Percentiles rank a stretch among this genome's conserved stretches.
These are phyloP conservation scores for Powellomyces hirtus DNA, from an alignment of 192 early-diverging fungal species.

Conservation along the genomic window DNA sequence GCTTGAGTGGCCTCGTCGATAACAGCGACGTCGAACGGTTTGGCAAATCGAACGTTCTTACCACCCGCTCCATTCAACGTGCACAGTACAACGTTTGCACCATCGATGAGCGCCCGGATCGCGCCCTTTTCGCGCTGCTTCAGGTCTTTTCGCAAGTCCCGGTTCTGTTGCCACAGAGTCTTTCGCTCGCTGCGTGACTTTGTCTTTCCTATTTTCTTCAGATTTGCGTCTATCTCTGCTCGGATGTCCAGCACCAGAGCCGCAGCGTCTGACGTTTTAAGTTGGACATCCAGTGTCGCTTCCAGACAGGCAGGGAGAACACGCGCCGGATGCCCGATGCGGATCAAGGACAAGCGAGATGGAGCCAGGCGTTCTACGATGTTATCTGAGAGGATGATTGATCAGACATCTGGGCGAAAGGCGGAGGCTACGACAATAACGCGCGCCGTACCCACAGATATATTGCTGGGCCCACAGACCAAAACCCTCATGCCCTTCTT, in stretches of 20 bases:
- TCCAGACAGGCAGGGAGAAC: conserved; percentile 66
- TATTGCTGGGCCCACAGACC: conserved; percentile 89
- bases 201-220: conserved; percentile 60
- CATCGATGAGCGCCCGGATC: conserved; percentile 53
- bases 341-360: conserved; percentile 59
- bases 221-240: conserved; percentile 68
- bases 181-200: conserved; percentile 64
- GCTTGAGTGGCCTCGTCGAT: conserved; percentile 92
- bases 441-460: conserved; percentile 71
- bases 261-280: conserved; percentile 68
- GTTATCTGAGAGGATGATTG: conserved; percentile 72
- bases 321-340: conserved; percentile 84
- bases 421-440: too few species aligned
- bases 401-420: too few species aligned
- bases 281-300: conserved; percentile 68
- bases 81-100: conserved; percentile 67
- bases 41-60: conserved; percentile 42
- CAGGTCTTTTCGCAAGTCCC: conserved; percentile 62
- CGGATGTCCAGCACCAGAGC: conserved; percentile 72
- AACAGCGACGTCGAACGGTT: conserved; percentile 78
- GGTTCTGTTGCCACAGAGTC: conserved; percentile 53
- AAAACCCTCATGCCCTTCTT: conserved; percentile 62
- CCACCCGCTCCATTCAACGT: conserved; percentile 74
- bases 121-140: conserved; percentile 67
- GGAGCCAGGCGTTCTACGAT: conserved; percentile 73